Evolutionary conservation across 208 protist species (phyloP).

Genomic region (Crithidia expoeki): DNA sequence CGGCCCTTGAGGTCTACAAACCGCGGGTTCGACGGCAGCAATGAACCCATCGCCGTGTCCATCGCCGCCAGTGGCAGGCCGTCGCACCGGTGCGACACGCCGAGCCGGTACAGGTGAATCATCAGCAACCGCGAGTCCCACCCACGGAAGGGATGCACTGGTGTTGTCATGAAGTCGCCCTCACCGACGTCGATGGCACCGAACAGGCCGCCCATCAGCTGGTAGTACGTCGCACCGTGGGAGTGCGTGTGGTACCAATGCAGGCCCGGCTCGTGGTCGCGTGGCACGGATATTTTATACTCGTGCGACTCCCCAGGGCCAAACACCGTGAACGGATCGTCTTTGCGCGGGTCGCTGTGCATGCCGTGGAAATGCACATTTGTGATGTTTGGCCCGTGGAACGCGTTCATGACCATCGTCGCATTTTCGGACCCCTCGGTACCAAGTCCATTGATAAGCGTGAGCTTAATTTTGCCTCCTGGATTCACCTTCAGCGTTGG

Average conservation of each 20-base stretch:
- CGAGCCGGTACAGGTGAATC: slow-evolving; percentile 80
- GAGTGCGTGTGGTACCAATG: slow-evolving; percentile 90
- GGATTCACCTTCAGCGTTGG: slow-evolving; percentile 66
- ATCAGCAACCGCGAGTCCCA: slow-evolving; percentile 55
- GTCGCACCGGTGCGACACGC: slow-evolving; percentile 53
- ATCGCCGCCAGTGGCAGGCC: slow-evolving; percentile 52
- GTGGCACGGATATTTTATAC: slow-evolving; percentile 76
- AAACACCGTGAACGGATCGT: slow-evolving; percentile 70
- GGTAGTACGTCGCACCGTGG: slow-evolving; percentile 72
- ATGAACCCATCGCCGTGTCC: slow-evolving; percentile 52
- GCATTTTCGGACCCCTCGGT: slow-evolving; percentile 24
- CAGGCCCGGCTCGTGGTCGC: slow-evolving; percentile 75
- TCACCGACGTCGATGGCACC: slow-evolving; percentile 77
- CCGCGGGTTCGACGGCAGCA: slow-evolving; percentile 52
- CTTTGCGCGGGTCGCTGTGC: slow-evolving; percentile 70
- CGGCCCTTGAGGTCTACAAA: slow-evolving; percentile 49
- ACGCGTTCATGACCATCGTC: slow-evolving; percentile 49
- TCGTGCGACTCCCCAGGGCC: slow-evolving; percentile 42
- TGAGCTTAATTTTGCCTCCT: slow-evolving; percentile 71
- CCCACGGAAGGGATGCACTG: slow-evolving; percentile 44
- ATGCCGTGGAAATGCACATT: slow-evolving; percentile 88
- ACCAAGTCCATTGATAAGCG: slow-evolving; percentile 64
- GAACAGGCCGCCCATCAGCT: slow-evolving; percentile 86
- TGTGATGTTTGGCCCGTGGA: slow-evolving; percentile 76
- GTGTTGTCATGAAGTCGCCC: slow-evolving; percentile 40